Evolutionary conservation across 179 eudicot genomes (phyloP).

Genomic region (Spergularia azorica): DNA sequence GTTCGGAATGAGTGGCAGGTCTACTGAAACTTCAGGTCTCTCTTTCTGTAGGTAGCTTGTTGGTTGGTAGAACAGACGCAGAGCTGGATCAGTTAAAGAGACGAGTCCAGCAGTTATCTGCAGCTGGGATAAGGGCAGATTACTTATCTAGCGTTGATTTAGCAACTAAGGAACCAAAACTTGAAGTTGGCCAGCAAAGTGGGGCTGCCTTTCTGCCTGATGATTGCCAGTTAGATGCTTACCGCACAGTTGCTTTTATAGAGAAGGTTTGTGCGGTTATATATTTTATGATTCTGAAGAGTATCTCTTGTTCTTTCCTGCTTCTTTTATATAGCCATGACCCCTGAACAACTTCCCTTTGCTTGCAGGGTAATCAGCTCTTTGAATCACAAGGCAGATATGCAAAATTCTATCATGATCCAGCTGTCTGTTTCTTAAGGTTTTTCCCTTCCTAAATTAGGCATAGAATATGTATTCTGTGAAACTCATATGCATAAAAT

Average conservation of each 20-base stretch:
- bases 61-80: constrained; percentile 64
- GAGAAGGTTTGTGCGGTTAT: constrained; percentile 57
- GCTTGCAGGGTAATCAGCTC: constrained; percentile 60
- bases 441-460: constrained; percentile 23
- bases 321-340: neutral
- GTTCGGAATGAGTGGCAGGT: neutral
- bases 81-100: constrained; percentile 50
- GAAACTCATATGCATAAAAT: neutral
- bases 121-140: constrained; percentile 71
- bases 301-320: neutral
- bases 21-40: neutral
- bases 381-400: constrained; percentile 83
- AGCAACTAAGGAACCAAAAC: constrained; percentile 64
- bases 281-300: too few species aligned
- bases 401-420: constrained; percentile 82
- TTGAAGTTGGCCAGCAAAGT: constrained; percentile 53
- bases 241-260: constrained; percentile 64
- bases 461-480: neutral
- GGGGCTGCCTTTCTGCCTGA: constrained; percentile 82
- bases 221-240: constrained; percentile 86
- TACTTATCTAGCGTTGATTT: constrained; percentile 58
- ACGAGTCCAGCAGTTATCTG: constrained; percentile 51
- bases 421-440: constrained; percentile 72
- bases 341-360: neutral
- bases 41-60: constrained; percentile 69